Evolutionary conservation across 1,284 basidiomycete genomes (phyloP), one percentile per base, ranked within the genome.

Genomic region (Gomphus bonarii): DNA sequence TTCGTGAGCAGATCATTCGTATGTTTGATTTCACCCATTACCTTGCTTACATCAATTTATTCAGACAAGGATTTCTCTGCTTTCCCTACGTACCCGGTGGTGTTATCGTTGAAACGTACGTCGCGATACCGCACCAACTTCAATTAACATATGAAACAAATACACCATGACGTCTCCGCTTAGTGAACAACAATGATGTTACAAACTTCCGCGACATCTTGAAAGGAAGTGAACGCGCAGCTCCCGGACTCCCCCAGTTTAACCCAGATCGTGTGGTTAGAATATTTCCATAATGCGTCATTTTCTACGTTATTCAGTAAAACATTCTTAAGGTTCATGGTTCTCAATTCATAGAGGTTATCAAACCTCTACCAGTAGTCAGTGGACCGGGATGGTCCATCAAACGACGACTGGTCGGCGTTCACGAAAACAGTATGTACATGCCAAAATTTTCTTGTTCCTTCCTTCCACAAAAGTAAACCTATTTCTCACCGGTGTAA

Each of bases 401-500:
- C 65, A 80, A 73, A 62, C 76, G 71, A 63, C 78, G 77, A 62
- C 77, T 82, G 58, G 81, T 79, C 4, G 79, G 79, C 57, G 71
- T 91, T 18, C 78, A 78, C 54, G 89, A 92, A 71, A 91, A 92
- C 67, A 90, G 88, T 89, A 63, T 51, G 82, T 28, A 4, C 10
- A 31, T n/a, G n/a, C n/a, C 7, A 35, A 33, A 3, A 12, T 50
- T 50, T 18, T 18, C 22, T 52, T 11, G 1, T 48, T 31, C 30
- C 46, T 30, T 22, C 28, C 10, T 50, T 50, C 31, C 22, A 28
- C 3, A 38, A 16, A 40, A 12, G 6, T 16, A 16, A 16, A 12
- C 6, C 14, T n/a, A 16, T 40, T 6, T 43, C 20, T 18, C 42
- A 43, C 18, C 6, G 9, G 31, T 49, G 46, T 31, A 12, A 8